Base-by-base conservation (phyloP, 176 grass and related monocot species). In the Lolium perenne region DNA sequence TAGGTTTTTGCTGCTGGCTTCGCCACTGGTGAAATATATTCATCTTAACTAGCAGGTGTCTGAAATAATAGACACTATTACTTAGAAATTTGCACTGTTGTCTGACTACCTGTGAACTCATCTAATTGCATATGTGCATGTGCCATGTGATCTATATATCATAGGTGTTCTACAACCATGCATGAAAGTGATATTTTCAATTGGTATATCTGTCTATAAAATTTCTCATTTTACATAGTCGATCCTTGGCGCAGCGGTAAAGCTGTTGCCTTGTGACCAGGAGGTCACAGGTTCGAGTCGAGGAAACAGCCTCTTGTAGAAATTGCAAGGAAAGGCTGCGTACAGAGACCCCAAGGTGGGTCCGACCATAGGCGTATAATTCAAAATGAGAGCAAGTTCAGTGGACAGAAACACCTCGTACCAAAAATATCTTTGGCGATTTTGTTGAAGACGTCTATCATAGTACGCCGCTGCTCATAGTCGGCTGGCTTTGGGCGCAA, bases 391-490 rank as follows among this genome's bases (percentile, higher is more conserved):
- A 13, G 4, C 65, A 83, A 78, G 45, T 79, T 71, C 3, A 11
- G 77, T 26, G 65, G 70, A 66, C 6, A 53, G 82, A 49, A 74
- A 87, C 2, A 20, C 62, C 58, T 78, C 82, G 76, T 91, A 98
- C 95, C 95, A 87, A 91, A 95, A 63, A 89, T 85, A n/a, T 83
- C 76, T 41, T 57, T 67, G 55, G 69, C 83, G 23, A 94, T 92
- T 74, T 41, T 89, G 71, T 94, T 92, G 60, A 98, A 98, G 77
- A 86, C 70, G 1, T 54, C 10, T 20, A 98, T 43, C 71, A 98
- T 87, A 55, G 50, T 17, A 53, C 50, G 79, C 50, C 95, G 81
- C n/a, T 95, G 49, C 60, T 92, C 90, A 93, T 98, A 98, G 50
- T 98, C 86, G 4, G 79, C 82, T 65, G 83, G 80, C 75, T 88